Evolutionary conservation across 164 flowering plant genomes (phyloP), one percentile per base, ranked within the genome.

Genomic region (Macadamia integrifolia): DNA sequence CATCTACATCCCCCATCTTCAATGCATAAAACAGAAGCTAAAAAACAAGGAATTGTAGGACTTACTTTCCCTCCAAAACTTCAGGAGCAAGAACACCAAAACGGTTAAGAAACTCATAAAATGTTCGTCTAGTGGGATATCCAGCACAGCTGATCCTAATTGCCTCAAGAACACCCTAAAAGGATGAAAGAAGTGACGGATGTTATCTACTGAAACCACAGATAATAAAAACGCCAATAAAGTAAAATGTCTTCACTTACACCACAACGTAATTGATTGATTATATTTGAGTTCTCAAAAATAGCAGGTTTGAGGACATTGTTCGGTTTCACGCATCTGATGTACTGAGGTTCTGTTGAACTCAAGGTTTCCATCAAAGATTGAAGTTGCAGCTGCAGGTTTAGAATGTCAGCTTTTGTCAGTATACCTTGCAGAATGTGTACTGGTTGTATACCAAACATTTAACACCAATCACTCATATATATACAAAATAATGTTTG

Each of bases 111-210:
- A 94, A 94, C 74, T 94, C 99, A 85, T 90, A 87, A 72, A 94
- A 94, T 74, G 97, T 88, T 44, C 97, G 83, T 71, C 93, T 86
- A 11, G 99, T 94, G 50, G 99, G 99, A 81, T 91, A 94, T 58
- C 99, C 99, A 77, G 97, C 97, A 84, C 99, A 94, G 78, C 97
- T 94, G 73, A 94, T 94, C 79, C 99, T 83, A 50, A 94, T 94
- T 69, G 99, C 99, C 81, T 94, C 99, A 71, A 94, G 92, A 69
- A 94, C 99, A 79, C 99, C 99, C 99, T 94, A 61, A 15, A 74
- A 18, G 55, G n/a, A 64, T 30, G 62, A 28, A 43, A 50, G 40
- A 7, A 44, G 50, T 35, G 29, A 10, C 23, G 28, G 17, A 32
- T 56, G 42, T n/a, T 42, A 15, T 14, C 18, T 48, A 18, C 12